A percentile compares a stretch with the other conserved stretches of the same genome.
Conservation (phyloP, 306 rosid species). For the Sesbania bispinosa region DNA sequence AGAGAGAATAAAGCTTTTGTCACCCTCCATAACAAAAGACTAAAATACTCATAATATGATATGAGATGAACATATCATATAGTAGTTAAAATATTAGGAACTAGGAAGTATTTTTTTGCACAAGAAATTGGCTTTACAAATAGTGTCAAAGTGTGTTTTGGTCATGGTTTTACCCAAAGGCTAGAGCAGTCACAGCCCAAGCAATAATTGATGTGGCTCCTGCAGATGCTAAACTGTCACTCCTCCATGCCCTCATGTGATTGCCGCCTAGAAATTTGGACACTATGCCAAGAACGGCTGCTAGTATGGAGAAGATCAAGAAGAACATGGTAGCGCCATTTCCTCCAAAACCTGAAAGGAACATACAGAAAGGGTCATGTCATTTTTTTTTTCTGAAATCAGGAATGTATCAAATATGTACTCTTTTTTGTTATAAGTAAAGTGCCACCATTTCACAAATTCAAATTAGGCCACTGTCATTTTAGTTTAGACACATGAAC, state of each 20-base stretch:
- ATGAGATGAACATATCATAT: no score
- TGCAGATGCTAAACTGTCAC: constrained; percentile 81
- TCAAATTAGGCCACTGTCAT: not conserved
- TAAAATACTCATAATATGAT: no score
- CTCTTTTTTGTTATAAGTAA: no score
- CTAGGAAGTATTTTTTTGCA: no score
- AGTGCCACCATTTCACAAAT: no score
- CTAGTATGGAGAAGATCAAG: constrained; percentile 53
- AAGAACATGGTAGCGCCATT: constrained; percentile 83
- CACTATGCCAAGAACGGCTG: constrained; percentile 61
- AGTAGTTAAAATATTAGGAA: no score
- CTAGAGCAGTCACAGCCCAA: constrained; percentile 78
- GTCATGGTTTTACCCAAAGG: constrained; percentile 46
- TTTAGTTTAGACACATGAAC: not conserved
- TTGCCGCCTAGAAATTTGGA: constrained; percentile 71
- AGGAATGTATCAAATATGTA: not conserved
- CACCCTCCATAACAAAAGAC: no score
- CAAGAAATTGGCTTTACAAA: no score
- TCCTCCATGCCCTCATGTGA: constrained; percentile 82
- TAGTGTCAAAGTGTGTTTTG: no score
- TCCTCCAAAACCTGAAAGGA: constrained; percentile 70
- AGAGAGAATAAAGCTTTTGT: no score
- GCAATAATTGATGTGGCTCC: constrained; percentile 58
- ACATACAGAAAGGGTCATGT: no score
- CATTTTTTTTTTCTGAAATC: not conserved